A percentile compares a stretch with the other conserved stretches of the same genome.
Conservation (phyloP, 805 yeast species). For the Wickerhamomyces hampshirensis region DNA sequence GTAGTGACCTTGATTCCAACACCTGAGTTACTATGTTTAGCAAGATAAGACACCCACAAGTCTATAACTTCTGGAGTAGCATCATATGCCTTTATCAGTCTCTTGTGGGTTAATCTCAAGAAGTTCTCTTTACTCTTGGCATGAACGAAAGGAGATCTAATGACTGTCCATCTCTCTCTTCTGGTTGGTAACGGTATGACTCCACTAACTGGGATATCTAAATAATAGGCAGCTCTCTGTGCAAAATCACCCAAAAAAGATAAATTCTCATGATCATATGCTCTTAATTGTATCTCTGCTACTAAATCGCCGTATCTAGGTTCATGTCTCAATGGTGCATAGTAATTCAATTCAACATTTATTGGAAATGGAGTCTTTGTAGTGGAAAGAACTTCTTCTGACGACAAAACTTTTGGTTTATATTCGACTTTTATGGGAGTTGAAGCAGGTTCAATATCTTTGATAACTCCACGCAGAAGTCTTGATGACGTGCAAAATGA, state of each 20-base stretch:
- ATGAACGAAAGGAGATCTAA: slow-evolving; percentile 87
- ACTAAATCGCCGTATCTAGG: slow-evolving; percentile 68
- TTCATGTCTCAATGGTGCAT: slow-evolving; percentile 70
- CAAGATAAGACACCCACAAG: slow-evolving; percentile 70
- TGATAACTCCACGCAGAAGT: slow-evolving; percentile 10
- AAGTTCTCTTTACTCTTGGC: slow-evolving; percentile 94
- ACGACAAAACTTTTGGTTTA: slow-evolving; percentile 33
- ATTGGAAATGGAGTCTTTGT: slow-evolving; percentile 66
- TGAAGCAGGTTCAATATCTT: slow-evolving; percentile 6
- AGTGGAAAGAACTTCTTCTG: slow-evolving; percentile 29
- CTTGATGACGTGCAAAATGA: slow-evolving; percentile 7
- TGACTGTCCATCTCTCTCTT: slow-evolving; percentile 89
- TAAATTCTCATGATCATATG: slow-evolving; percentile 64
- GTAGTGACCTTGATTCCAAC: slow-evolving; percentile 79
- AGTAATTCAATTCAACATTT: slow-evolving; percentile 75
- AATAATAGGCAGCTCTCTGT: slow-evolving; percentile 81
- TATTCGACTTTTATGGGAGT: slow-evolving; percentile 21
- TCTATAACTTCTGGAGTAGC: slow-evolving; percentile 82
- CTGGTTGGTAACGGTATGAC: slow-evolving; percentile 64
- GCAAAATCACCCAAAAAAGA: slow-evolving; percentile 82
- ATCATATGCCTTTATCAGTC: slow-evolving; percentile 74
- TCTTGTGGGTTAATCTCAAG: slow-evolving; percentile 78
- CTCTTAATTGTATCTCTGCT: slow-evolving; percentile 71
- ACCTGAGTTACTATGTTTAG: slow-evolving; percentile 72
- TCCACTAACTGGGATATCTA: slow-evolving; percentile 82